Evolutionary conservation across 2,329 filamentous ascomycete genomes (phyloP).

Genomic region (Fusarium lyarnte): DNA sequence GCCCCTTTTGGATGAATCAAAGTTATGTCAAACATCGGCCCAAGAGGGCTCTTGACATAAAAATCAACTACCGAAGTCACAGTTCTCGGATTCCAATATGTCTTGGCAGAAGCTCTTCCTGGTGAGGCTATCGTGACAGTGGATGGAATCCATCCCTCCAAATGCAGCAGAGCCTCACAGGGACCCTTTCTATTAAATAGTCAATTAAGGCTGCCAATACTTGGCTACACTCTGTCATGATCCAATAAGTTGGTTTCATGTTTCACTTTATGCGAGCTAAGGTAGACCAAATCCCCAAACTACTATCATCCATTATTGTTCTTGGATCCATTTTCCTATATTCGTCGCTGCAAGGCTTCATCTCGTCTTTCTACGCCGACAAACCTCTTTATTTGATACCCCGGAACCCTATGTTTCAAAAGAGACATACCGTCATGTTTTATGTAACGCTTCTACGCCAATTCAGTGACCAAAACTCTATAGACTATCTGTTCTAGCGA

Average conservation of each 20-base stretch:
- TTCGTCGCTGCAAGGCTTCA: background rate
- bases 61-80: background rate
- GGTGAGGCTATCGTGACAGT: background rate
- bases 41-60: conserved; percentile 19
- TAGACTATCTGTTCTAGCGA: background rate
- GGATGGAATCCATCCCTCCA: background rate
- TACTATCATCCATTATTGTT: background rate
- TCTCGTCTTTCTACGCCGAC: background rate
- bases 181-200: background rate
- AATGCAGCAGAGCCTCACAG: background rate
- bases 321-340: background rate
- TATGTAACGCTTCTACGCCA: background rate
- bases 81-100: background rate
- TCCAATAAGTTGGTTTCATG: background rate
- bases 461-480: background rate
- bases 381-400: background rate
- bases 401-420: background rate
- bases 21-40: conserved; percentile 10
- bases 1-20: conserved; percentile 18
- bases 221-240: background rate
- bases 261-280: background rate
- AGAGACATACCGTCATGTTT: background rate
- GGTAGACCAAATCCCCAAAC: background rate
- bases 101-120: background rate
- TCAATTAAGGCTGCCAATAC: background rate